A percentile compares a stretch with the other conserved stretches of the same genome.
These are phyloP conservation scores for Metschnikowia henanensis DNA, from an alignment of 805 yeast genomes.

Conservation along the genomic window DNA sequence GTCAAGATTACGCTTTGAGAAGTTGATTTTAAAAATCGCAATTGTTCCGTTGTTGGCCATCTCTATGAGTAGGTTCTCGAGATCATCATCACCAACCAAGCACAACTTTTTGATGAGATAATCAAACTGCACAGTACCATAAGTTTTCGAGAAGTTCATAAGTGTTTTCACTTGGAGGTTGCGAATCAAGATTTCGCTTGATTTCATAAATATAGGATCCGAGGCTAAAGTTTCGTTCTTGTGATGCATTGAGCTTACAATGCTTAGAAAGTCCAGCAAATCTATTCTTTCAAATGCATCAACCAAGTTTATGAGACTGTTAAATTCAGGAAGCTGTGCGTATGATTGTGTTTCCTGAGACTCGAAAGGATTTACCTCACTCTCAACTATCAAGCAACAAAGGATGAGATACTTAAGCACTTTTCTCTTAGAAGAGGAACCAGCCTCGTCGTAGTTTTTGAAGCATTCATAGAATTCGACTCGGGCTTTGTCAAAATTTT, in stretches of 20 bases:
- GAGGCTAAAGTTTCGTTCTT: conserved; percentile 25
- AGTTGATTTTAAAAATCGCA: conserved; percentile 30
- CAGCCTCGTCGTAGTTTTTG: conserved; percentile 45
- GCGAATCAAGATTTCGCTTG: conserved; percentile 26
- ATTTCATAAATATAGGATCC: conserved; percentile 32
- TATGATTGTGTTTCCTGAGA: conserved; percentile 69
- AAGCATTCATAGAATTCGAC: conserved; percentile 58
- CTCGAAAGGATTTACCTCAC: conserved; percentile 68
- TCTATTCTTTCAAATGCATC: conserved; percentile 32
- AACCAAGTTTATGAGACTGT: conserved; percentile 27
- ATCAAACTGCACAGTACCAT: conserved; percentile 28
- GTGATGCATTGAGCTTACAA: conserved; percentile 18
- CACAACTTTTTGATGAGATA: conserved; percentile 24
- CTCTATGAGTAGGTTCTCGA: conserved; percentile 29
- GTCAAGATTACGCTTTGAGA: conserved; percentile 23
- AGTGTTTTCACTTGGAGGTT: conserved; percentile 35
- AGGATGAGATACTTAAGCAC: conserved; percentile 63
- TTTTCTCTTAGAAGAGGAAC: conserved; percentile 47
- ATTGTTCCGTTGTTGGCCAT: conserved; percentile 32
- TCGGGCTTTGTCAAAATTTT: conserved; percentile 58
- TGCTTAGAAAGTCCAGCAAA: conserved; percentile 21
- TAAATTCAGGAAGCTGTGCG: conserved; percentile 24
- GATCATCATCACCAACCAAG: conserved; percentile 20
- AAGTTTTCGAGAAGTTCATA: conserved; percentile 30
- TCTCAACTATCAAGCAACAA: conserved; percentile 61